Evolutionary conservation across 2,329 filamentous ascomycete genomes (phyloP), one percentile per base, ranked within the genome.

Genomic region (Trichoderma semiorbis): DNA sequence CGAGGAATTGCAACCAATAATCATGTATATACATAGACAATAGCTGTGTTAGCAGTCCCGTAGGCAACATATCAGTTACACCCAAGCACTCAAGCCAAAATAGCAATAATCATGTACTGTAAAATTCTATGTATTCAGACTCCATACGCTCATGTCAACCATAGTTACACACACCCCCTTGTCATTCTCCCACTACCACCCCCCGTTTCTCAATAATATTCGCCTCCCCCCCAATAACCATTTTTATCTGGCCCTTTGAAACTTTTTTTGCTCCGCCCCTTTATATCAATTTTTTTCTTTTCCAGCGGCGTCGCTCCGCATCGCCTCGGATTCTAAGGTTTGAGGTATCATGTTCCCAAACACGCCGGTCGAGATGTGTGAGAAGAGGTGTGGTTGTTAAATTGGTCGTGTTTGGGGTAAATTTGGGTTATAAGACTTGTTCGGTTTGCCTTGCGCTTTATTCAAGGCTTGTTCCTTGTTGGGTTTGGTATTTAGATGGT

Each of bases 401-500:
- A 53, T 39, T 24, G 50, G 70, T 50, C 47, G 70, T 63, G 64
- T 72, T 68, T 16, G 32, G 63, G 75, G 72, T 69, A 18, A 32
- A n/a, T 16, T 21, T 55, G 50, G 28, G 72, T 75, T 77, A 26
- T 18, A 8, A n/a, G 39, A n/a, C 16, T n/a, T 64, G 36, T 57
- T 58, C 32, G 39, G 1, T 32, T 16, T 43, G 14, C 60, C 60
- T 63, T 55, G 60, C 26, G n/a, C n/a, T 61, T n/a, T 47, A n/a
- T 26, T 32, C 47, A 32, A 39, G 63, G 55, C 36, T 30, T 24
- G 39, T 43, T n/a, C n/a, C n/a, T 7, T 0, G 1, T n/a, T n/a
- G 16, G 39, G 3, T 57, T 30, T 26, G 30, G 18, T 57, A 36
- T 50, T 88, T 89, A 92, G 81, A 91, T 79, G 77, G 86, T 85